phyloP scores from a whole-genome alignment of 1,284 basidiomycete genomes.

The Grifola frondosa region DNA sequence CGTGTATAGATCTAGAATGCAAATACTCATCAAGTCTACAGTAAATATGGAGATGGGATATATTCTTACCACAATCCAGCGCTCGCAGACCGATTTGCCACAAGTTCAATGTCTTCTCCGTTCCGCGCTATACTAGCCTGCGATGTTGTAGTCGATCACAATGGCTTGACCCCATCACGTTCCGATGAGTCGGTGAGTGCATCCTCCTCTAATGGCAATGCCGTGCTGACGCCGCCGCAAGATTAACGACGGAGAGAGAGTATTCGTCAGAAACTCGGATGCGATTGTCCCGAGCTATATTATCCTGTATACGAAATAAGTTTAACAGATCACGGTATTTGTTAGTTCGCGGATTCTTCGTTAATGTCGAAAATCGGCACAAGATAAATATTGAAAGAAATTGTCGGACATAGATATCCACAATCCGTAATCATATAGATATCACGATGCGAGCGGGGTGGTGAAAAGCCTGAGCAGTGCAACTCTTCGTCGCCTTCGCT shows the following conservation, averaged over 20 bases:
- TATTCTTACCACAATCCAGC: slow-evolving; percentile 59
- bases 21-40: slow-evolving; percentile 2
- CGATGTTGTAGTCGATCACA: slow-evolving; percentile 42
- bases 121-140: slow-evolving; percentile 63
- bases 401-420: background rate
- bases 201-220: background rate
- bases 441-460: slow-evolving; percentile 1
- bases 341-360: background rate
- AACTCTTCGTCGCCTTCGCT: background rate
- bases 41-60: slow-evolving; percentile 59
- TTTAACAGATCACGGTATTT: background rate
- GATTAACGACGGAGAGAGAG: slow-evolving; percentile 38
- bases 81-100: slow-evolving; percentile 53
- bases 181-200: slow-evolving; percentile 2
- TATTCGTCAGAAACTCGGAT: slow-evolving; percentile 44
- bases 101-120: slow-evolving; percentile 60
- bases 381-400: background rate
- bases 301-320: slow-evolving; percentile 39
- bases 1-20: background rate
- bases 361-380: background rate
- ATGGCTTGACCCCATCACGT: background rate
- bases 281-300: slow-evolving; percentile 49
- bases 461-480: slow-evolving; percentile 8
- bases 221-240: slow-evolving; percentile 7
- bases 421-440: too few species aligned